phyloP scores from a whole-genome alignment of 305 asterid species.

The Withania somnifera region DNA sequence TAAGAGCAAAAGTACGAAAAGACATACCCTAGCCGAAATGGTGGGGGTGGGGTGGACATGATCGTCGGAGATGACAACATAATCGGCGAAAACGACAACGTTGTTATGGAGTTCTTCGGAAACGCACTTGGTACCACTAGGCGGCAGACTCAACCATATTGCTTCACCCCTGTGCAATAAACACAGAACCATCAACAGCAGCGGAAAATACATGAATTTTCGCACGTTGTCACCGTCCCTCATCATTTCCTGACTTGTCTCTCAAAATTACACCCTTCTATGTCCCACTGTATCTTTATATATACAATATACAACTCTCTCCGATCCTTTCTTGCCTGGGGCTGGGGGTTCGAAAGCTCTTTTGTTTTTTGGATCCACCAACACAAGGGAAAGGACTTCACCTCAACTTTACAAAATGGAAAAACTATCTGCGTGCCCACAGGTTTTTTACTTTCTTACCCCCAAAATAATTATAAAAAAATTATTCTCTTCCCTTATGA shows the following conservation, averaged over 20 bases:
- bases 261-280: not conserved
- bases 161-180: conserved; percentile 25
- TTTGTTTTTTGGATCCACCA: no score
- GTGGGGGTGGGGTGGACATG: conserved; percentile 48
- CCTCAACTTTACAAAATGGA: no score
- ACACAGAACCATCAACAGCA: not conserved
- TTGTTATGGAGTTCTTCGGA: conserved; percentile 65
- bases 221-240: not conserved
- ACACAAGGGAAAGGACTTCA: no score
- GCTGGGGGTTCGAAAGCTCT: no score
- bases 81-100: conserved; percentile 64
- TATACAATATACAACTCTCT: not conserved
- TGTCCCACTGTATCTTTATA: not conserved
- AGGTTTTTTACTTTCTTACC: no score
- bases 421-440: no score
- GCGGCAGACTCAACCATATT: conserved; percentile 58
- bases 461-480: no score
- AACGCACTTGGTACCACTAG: conserved; percentile 57
- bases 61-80: conserved; percentile 54
- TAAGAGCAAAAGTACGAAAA: not conserved
- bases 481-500: no score
- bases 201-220: not conserved
- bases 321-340: not conserved
- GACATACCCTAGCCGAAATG: conserved; percentile 56
- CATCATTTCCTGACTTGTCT: not conserved